Evolutionary conservation across 73 alveolate species (phyloP).

Genomic region (Paramecium pentaurelia): DNA sequence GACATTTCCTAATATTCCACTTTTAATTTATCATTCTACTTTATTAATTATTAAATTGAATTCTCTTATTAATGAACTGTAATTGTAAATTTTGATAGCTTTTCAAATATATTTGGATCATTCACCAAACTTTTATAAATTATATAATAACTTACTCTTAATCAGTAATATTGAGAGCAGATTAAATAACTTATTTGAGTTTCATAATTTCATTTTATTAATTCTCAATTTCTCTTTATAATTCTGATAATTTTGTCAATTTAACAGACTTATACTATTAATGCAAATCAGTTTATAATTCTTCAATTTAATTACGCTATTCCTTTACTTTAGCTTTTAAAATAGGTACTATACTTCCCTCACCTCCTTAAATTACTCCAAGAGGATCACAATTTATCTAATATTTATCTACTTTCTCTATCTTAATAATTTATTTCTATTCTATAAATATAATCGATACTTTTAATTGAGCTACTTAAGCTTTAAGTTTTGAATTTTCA

Average conservation of each 20-base stretch:
- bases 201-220: constrained; percentile 21
- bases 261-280: constrained; percentile 17
- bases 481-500: constrained; percentile 8
- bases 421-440: neutral
- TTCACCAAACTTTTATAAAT: neutral
- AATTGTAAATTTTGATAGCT: neutral
- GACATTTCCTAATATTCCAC: neutral
- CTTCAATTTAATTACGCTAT: neutral
- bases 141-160: neutral
- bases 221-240: neutral
- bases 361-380: neutral
- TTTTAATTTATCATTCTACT: constrained; percentile 1
- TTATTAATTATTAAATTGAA: neutral
- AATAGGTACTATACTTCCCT: constrained; percentile 35
- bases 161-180: neutral
- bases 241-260: neutral
- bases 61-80: neutral
- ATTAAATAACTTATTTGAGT: neutral
- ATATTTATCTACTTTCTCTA: constrained; percentile 31
- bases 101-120: constrained; percentile 3
- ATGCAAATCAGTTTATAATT: neutral
- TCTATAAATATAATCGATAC: neutral
- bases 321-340: constrained; percentile 20
- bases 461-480: neutral
- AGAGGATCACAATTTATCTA: neutral